These are phyloP conservation scores for Bassia scoparia DNA, from an alignment of 148 eudicot genomes.

Conservation along the genomic window DNA sequence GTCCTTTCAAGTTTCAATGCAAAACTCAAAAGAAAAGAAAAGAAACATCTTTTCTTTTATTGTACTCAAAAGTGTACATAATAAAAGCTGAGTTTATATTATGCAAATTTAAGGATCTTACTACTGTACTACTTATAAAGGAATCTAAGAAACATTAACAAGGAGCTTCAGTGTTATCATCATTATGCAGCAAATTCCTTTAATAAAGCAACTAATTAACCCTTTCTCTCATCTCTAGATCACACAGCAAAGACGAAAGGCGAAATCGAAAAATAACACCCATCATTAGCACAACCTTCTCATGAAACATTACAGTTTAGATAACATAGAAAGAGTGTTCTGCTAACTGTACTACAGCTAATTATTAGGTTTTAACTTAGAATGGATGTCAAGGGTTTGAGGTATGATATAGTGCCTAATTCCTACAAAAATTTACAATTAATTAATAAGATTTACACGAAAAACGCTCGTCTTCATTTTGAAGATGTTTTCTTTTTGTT, in stretches of 20 bases:
- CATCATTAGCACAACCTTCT: slow-evolving; percentile 16
- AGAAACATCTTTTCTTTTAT: too few relatives aligned
- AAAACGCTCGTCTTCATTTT: background rate
- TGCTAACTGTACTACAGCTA: background rate
- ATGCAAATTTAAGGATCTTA: slow-evolving; percentile 7
- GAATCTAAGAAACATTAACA: background rate
- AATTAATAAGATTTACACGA: slow-evolving; percentile 7
- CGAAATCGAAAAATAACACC: background rate
- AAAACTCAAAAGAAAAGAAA: too few relatives aligned
- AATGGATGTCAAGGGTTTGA: background rate
- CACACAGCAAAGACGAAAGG: slow-evolving; percentile 5
- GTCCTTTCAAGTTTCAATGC: too few relatives aligned
- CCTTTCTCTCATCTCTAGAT: slow-evolving; percentile 7
- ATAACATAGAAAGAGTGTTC: background rate
- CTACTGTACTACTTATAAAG: background rate
- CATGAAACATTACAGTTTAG: background rate
- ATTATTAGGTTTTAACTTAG: background rate
- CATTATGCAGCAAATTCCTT: background rate
- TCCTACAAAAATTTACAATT: slow-evolving; percentile 22
- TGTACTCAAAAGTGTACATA: background rate
- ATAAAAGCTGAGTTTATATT: background rate
- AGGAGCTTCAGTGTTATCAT: background rate
- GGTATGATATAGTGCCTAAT: background rate
- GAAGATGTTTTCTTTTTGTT: slow-evolving; percentile 25
- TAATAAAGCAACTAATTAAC: slow-evolving; percentile 8